Base-by-base conservation (phyloP, 2,329 filamentous ascomycete genomes). In the Mollisiaceae sp. region DNA sequence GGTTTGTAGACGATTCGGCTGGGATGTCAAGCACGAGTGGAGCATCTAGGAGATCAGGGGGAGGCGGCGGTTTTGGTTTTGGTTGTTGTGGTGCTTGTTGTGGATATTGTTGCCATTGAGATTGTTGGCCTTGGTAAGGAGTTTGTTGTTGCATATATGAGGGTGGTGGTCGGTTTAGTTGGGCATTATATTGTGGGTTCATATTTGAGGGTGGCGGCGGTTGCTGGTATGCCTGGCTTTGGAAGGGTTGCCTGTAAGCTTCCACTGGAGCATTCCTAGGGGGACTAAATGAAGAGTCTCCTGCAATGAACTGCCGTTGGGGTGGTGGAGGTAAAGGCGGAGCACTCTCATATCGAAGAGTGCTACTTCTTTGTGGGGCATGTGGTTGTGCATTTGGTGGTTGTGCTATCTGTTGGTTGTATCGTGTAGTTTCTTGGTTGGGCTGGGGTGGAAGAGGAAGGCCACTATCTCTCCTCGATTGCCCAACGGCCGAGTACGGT, bases 21-120 rank as follows among this genome's bases (percentile, higher is more conserved):
- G 85, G 82, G 14, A 85, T 79, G 18, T 81, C 72, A 27, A 86
- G 77, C 11, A 82, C 82, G 15, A 88, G 77, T 38, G 86, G 85
- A 0, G 70, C 72, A 59, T 76, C 74, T 61, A 91, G 82, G 56
- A 91, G 82, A 71, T 91, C 87, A 61, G 79, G 78, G 71, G 71
- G 71, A 57, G 74, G 75, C 36, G 73, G 68, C 22, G 73, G 73
- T 63, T 73, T 76, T 0, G 75, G 74, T 64, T 78, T 78, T n/a
- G 75, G 70, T 65, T 78, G 78, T 4, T 65, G 71, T 65, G 73
- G 75, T 24, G 67, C 73, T 59, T 67, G 72, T 38, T 75, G 72
- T 41, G 64, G 54, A n/a, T 74, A 75, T 68, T 76, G 75, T 55
- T 71, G 67, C 67, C 67, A 69, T 63, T 70, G 69, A 11, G 59